Base-by-base conservation (phyloP, 441 rosid species). In the Gossypium trilobum region DNA sequence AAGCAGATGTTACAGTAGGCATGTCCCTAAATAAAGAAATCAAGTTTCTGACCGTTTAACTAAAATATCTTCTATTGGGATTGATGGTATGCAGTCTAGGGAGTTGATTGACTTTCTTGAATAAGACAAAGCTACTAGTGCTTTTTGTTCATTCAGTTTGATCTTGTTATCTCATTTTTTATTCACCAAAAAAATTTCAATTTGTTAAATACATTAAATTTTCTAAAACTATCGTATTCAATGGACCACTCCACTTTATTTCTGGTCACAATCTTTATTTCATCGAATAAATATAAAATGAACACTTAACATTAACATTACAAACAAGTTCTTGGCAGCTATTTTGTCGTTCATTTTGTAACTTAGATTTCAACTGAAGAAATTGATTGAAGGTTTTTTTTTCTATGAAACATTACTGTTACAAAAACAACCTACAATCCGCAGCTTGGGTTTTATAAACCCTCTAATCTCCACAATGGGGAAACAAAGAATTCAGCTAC, bases 401-500 rank as follows among this genome's bases (percentile, higher is more conserved):
- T 7, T 3, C 14, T 14, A 16, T 8, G 23, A 31, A 33, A 33
- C 67, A 33, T 14, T 31, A 61, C 48, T 9, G 48, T 16, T 33
- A 61, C 25, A 42, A 22, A 9, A 42, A 42, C 7, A 68, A 52
- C 62, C 50, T 22, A 70, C 61, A 70, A 31, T 54, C 73, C 29
- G 5, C 33, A 4, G 5, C 61, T 54, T 42, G 31, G 54, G 33
- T 7, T 61, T 2, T 16, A 33, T 19, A 29, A n/a, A 3, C 20
- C 46, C 10, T 64, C 54, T 9, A 36, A 50, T 64, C 54, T 11
- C 11, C 70, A 22, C 55, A 13, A 20, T 2, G 13, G 17, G 33
- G 39, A 67, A 67, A 48, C 57, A 67, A 55, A 63, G 71, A 57
- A 68, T 14, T 55, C 51, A 57, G 52, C 67, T 44, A 73, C 55